These are phyloP conservation scores for Allium cepa DNA, from an alignment of 106 monocot genomes.

Conservation along the genomic window DNA sequence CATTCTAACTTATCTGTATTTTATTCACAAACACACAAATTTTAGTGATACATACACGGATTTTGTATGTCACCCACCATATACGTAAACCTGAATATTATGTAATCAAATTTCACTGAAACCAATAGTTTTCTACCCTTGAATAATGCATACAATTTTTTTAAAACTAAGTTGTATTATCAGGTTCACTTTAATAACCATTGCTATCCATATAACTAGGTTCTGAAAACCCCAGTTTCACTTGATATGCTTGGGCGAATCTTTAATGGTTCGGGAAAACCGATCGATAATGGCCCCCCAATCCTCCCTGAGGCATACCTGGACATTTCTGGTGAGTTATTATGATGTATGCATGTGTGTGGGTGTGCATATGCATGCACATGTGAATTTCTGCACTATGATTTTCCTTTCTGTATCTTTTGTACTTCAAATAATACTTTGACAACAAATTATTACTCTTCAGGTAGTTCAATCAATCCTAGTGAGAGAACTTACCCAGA, in stretches of 20 bases:
- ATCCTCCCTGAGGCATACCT: conserved; percentile 95
- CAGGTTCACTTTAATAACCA: not conserved
- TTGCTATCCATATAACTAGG: conserved; percentile 27
- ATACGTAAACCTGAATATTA: too few species aligned
- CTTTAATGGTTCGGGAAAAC: conserved; percentile 99
- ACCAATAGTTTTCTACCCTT: too few species aligned
- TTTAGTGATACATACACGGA: too few species aligned
- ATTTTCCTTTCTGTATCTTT: too few species aligned
- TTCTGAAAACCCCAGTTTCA: conserved; percentile 95
- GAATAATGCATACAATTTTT: too few species aligned
- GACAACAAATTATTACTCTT: conserved; percentile 2
- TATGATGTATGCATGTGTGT: not conserved
- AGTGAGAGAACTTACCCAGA: conserved; percentile 99
- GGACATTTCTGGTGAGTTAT: conserved; percentile 82
- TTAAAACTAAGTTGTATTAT: too few species aligned
- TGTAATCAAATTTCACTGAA: too few species aligned
- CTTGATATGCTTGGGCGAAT: conserved; percentile 99
- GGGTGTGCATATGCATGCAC: too few species aligned
- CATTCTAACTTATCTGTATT: not conserved
- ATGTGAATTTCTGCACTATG: too few species aligned
- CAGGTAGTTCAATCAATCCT: conserved; percentile 99
- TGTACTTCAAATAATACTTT: too few species aligned
- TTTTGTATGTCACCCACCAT: too few species aligned
- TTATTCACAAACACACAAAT: not conserved
- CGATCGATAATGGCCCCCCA: conserved; percentile 97